Base-by-base conservation (phyloP, 129 eudicot species). In the Rutidosis leptorrhynchoides region DNA sequence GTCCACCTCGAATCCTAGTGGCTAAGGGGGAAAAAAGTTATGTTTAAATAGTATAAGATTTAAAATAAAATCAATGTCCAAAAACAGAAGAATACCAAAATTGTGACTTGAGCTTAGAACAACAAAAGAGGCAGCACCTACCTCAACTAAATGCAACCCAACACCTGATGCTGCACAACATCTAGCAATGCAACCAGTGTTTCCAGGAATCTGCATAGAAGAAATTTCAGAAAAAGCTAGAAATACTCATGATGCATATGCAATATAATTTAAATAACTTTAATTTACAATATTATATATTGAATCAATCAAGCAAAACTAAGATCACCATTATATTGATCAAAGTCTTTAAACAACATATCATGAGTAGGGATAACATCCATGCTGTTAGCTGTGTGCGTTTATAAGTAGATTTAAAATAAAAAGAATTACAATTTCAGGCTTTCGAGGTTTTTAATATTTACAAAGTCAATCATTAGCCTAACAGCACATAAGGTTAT, bases 101-200 rank as follows among this genome's bases (percentile, higher is more conserved):
- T 3, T 29, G 32, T 29, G 6, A 29, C 32, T 3, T 29, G 32
- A 29, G 16, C 35, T 7, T 19, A 8, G 33, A 67, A 29, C 29
- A 37, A 35, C n/a, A 33, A 22, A 49, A 4, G 35, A 7, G 22
- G n/a, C n/a, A n/a, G 29, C 27, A 15, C 27, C 37, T 66, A 86
- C 99, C 92, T 83, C 96, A 61, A 93, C 85, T 29, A 93, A 81
- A 84, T 93, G 96, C 59, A 93, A 69, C 73, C 93, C 93, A 67
- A 93, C 95, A 70, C 83, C 89, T 65, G 96, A 86, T 23, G 98
- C 98, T 65, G 96, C 96, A 89, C 98, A 93, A 22, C 89, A 85
- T 83, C 98, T 85, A 15, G 98, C 96, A 45, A 89, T 86, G 84
- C 84, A 85, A 23, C 98, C 98, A 3, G 95, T 84, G 76, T 93